Evolutionary conservation across 2,329 filamentous ascomycete species (phyloP).

Genomic region (Lanzia echinophila): DNA sequence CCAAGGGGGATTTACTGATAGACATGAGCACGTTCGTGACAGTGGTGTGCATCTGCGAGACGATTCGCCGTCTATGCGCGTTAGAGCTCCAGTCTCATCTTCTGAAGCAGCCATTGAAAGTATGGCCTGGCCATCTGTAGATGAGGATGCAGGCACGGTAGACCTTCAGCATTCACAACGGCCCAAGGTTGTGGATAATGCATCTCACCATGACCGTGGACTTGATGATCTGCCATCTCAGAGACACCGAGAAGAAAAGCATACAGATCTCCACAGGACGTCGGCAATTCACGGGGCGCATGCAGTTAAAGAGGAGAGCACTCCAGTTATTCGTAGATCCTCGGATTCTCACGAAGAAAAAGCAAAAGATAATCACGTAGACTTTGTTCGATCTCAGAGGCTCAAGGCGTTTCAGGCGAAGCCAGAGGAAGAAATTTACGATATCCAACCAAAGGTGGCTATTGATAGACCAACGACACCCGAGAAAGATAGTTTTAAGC

Average conservation of each 20-base stretch:
- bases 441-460: conserved; percentile 17
- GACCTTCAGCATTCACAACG: conserved; percentile 33
- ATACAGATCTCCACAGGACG: conserved; percentile 19
- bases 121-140: conserved; percentile 34
- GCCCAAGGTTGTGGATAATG: conserved; percentile 13
- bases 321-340: conserved; percentile 12
- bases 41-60: conserved; percentile 52
- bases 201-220: conserved; percentile 12
- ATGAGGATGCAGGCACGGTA: conserved; percentile 40
- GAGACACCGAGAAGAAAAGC: conserved; percentile 13
- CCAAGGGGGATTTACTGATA: conserved; percentile 23
- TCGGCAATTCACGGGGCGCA: conserved; percentile 15
- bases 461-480: conserved; percentile 14
- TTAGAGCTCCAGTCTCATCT: conserved; percentile 24
- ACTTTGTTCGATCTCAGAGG: conserved; percentile 16
- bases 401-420: conserved; percentile 9
- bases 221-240: conserved; percentile 15
- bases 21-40: conserved; percentile 34
- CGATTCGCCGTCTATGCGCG: conserved; percentile 29
- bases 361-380: conserved; percentile 6
- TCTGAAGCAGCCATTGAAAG: conserved; percentile 32
- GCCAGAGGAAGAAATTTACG: conserved; percentile 14
- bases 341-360: conserved; percentile 10
- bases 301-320: conserved; percentile 7
- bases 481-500: conserved; percentile 16